Evolutionary conservation across 805 yeast genomes (phyloP).

Genomic region (Metschnikowia colocasiae): DNA sequence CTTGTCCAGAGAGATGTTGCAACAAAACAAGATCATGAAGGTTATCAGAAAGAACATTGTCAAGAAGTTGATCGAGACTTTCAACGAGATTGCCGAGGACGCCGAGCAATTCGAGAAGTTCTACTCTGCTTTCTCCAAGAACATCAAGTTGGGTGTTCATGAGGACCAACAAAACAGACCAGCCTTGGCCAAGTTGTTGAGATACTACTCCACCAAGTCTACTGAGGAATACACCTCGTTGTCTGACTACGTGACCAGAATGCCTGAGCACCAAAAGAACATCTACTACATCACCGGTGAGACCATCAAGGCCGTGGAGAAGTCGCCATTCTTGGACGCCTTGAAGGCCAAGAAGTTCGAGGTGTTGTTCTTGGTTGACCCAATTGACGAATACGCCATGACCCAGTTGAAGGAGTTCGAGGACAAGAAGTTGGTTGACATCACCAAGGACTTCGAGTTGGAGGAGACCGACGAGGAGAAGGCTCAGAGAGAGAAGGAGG

Average conservation of each 20-base stretch:
- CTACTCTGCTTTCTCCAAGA: constrained; percentile 97
- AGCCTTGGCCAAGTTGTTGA: constrained; percentile 91
- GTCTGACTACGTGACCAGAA: constrained; percentile 96
- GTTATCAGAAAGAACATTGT: constrained; percentile 98
- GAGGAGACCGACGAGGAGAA: constrained; percentile 99
- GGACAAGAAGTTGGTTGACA: constrained; percentile 98
- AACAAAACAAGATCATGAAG: constrained; percentile 99
- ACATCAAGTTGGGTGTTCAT: constrained; percentile 97
- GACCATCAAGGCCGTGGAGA: constrained; percentile 94
- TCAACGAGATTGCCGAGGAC: constrained; percentile 99
- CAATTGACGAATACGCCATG: constrained; percentile 99
- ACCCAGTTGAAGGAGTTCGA: constrained; percentile 99
- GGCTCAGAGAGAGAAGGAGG: constrained; percentile 87
- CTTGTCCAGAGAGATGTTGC: constrained; percentile 99
- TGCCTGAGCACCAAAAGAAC: constrained; percentile 99
- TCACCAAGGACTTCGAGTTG: constrained; percentile 97
- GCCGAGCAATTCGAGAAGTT: constrained; percentile 97
- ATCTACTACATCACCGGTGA: constrained; percentile 99
- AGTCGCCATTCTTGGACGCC: constrained; percentile 98
- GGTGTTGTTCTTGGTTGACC: constrained; percentile 96
- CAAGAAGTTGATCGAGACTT: constrained; percentile 96
- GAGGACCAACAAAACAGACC: constrained; percentile 98
- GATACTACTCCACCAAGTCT: constrained; percentile 96
- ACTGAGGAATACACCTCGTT: constrained; percentile 91
- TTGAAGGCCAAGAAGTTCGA: constrained; percentile 98